A percentile compares a stretch with the other conserved stretches of the same genome.
Evolutionary conservation across 2,329 filamentous ascomycete genomes (phyloP).

Genomic region (Rhynchosporium secalis): DNA sequence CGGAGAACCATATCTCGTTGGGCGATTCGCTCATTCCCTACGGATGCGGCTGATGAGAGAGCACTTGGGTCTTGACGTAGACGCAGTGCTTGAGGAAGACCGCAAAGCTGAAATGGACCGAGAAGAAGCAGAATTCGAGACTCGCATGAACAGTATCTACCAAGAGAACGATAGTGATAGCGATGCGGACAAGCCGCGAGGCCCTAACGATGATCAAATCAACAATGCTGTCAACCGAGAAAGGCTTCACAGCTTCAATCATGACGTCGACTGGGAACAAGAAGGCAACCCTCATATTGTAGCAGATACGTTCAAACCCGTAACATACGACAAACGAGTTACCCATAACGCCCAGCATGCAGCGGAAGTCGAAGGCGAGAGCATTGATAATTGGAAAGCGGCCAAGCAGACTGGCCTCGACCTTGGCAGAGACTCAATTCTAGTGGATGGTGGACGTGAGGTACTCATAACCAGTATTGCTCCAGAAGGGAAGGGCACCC

Average conservation of each 20-base stretch:
- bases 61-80: conserved; percentile 92
- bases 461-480: conserved; percentile 66
- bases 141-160: conserved; percentile 64
- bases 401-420: conserved; percentile 62
- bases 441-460: conserved; percentile 68
- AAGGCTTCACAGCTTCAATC: conserved; percentile 68
- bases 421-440: conserved; percentile 68
- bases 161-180: conserved; percentile 44
- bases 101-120: conserved; percentile 65
- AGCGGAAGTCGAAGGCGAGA: conserved; percentile 74
- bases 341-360: conserved; percentile 62
- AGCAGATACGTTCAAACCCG: conserved; percentile 45
- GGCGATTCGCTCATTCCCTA: conserved; percentile 87
- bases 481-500: conserved; percentile 62
- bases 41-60: conserved; percentile 94
- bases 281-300: conserved; percentile 42
- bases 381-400: conserved; percentile 71
- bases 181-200: conserved; percentile 17
- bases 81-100: conserved; percentile 82
- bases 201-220: conserved; percentile 46
- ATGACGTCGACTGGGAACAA: conserved; percentile 57
- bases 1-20: conserved; percentile 84
- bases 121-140: conserved; percentile 51
- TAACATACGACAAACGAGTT: conserved; percentile 54
- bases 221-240: conserved; percentile 51